These are phyloP conservation scores for Microsporum audouinii DNA, from an alignment of 2,329 filamentous ascomycete species.

Conservation along the genomic window DNA sequence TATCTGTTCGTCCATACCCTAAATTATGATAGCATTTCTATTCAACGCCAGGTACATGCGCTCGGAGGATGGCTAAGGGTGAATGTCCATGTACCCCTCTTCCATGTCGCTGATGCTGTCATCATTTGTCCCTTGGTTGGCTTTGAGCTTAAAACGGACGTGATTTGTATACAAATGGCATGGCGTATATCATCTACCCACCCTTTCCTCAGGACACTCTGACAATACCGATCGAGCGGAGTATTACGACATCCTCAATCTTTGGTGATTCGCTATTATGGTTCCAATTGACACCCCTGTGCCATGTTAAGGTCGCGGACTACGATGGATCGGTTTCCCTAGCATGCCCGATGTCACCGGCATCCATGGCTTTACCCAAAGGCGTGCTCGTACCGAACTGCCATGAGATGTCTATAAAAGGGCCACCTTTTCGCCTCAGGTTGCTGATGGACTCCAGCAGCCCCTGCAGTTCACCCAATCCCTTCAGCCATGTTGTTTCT, in stretches of 20 bases:
- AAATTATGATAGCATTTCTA: too few species aligned
- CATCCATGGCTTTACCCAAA: neutral
- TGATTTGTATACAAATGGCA: neutral
- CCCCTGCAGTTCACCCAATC: neutral
- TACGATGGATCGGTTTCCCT: neutral
- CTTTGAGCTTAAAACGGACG: neutral
- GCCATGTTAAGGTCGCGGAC: neutral
- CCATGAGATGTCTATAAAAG: neutral
- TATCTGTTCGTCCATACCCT: neutral
- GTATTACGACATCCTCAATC: neutral
- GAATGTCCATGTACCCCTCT: neutral
- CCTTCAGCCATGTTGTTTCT: neutral
- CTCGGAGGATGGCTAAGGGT: too few species aligned
- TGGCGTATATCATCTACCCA: neutral
- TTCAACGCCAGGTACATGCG: too few species aligned
- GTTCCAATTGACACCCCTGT: neutral
- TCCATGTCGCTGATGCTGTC: neutral
- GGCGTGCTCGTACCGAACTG: neutral
- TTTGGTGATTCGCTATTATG: neutral
- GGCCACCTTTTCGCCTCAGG: neutral
- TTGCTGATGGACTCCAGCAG: neutral
- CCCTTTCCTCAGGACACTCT: neutral
- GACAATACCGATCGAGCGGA: neutral
- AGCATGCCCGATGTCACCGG: neutral
- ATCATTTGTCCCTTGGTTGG: neutral